Base-by-base conservation (phyloP, 495 filamentous ascomycete genomes). In the Aspergillus ostianus region DNA sequence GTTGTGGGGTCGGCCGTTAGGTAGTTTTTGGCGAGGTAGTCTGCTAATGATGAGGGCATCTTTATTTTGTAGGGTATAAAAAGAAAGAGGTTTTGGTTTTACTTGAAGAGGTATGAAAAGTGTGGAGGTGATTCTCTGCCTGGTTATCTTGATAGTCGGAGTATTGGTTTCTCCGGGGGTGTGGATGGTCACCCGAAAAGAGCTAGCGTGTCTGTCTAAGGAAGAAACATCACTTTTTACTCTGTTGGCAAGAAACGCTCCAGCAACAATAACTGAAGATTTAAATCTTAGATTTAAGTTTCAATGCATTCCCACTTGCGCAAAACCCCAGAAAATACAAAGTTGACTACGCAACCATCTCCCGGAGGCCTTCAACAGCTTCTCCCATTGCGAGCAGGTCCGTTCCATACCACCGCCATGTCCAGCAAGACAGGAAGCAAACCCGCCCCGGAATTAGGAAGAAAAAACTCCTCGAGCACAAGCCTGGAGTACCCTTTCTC, bases 21-120 rank as follows among this genome's bases (percentile, higher is more conserved):
- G 76, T 99, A 99, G 73, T 92, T 96, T 64, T 92, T 89, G 55
- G 94, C 93, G 53, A 99, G 87, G 73, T 98, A 99, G 73, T 86
- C 84, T 27, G 92, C 87, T 63, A 96, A 84, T 65, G 59, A 67
- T 52, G 65, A 73, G 53, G 69, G 69, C 69, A 72, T 74, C 64
- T 36, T 69, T 6, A 23, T 51, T 46, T 47, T 7, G 18, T 27
- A 30, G 12, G 10, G 52, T 12, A 3, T 51, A 53, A 29, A 29
- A 47, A 19, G 4, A 51, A 17, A 3, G 47, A 29, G 10, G 41
- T 0, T 6, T 36, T 51, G 27, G 52, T 57, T 13, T 20, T 55
- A 47, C 30, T 19, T 19, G n/a, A 4, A 44, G 45, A 13, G 36
- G 36, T 17, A 41, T 41, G 2, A 54, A 54, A 54, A 54, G 51